Evolutionary conservation across 2,329 filamentous ascomycete species (phyloP).

Genomic region (Annulohypoxylon truncatum): DNA sequence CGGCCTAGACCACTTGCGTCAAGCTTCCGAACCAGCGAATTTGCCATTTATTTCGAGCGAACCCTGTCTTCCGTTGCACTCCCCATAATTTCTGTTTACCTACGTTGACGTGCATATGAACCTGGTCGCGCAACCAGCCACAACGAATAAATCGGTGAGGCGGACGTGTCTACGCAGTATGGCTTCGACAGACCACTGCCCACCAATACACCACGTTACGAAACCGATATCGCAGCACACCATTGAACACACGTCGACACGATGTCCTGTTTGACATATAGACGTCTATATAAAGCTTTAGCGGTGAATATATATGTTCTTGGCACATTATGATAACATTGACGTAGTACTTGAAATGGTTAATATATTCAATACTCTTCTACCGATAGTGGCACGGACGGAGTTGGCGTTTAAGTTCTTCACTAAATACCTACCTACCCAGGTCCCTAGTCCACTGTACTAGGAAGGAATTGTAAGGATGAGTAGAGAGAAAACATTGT

Average conservation of each 20-base stretch:
- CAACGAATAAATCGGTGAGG: slow-evolving; percentile 33
- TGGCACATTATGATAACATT: not conserved
- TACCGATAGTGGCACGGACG: not conserved
- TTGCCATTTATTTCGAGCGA: slow-evolving; percentile 16
- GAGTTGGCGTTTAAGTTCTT: not conserved
- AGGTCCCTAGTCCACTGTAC: too few species aligned
- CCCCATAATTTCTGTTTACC: slow-evolving; percentile 39
- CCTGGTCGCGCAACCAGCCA: slow-evolving; percentile 22
- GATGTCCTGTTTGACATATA: slow-evolving; percentile 1
- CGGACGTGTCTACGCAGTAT: slow-evolving; percentile 11
- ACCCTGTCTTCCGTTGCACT: slow-evolving; percentile 25
- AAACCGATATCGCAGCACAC: slow-evolving; percentile 17
- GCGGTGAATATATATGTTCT: not conserved
- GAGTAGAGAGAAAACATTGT: not conserved
- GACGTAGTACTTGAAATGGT: not conserved
- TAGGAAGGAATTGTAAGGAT: not conserved
- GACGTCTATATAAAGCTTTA: not conserved
- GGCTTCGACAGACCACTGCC: slow-evolving; percentile 19
- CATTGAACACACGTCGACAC: slow-evolving; percentile 13
- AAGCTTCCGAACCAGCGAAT: slow-evolving; percentile 28
- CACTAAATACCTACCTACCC: not conserved
- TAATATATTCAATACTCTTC: not conserved
- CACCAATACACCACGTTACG: slow-evolving; percentile 13
- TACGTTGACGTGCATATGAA: slow-evolving; percentile 39
- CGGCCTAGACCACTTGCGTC: slow-evolving; percentile 37